Conservation (phyloP, 345 rosid genomes). For the Brassica juncea region DNA sequence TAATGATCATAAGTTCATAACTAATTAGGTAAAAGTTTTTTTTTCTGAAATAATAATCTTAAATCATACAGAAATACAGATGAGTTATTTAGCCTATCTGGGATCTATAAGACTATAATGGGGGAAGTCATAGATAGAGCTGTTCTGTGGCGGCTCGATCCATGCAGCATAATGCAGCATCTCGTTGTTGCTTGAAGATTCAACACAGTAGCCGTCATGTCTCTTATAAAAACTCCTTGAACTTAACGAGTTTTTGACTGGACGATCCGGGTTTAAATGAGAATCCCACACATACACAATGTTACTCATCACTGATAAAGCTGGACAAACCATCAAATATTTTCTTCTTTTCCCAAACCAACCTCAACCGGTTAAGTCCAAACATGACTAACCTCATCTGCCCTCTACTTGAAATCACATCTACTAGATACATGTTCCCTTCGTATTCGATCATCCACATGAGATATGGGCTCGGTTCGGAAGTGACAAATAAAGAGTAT, state of each 20-base stretch:
- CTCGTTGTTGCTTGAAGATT: background rate
- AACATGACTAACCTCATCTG: background rate
- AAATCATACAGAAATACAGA: background rate
- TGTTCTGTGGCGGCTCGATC: background rate
- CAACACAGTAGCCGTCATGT: background rate
- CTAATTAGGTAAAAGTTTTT: background rate
- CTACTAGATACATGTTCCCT: background rate
- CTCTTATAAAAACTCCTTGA: background rate
- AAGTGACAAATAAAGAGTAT: background rate
- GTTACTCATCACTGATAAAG: background rate
- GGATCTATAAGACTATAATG: background rate
- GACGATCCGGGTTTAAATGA: background rate
- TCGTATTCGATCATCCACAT: background rate
- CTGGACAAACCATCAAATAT: constrained; percentile 8
- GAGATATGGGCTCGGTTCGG: background rate
- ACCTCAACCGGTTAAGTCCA: background rate
- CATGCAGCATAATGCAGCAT: background rate
- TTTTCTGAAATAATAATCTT: background rate
- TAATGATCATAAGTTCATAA: background rate
- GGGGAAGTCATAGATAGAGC: background rate
- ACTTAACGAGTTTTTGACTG: background rate
- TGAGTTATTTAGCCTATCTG: background rate
- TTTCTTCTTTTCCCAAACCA: background rate
- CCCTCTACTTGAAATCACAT: background rate
- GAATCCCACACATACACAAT: constrained; percentile 8